Base-by-base conservation (phyloP, 2,329 filamentous ascomycete species). In the Chaetomiaceae sp. region DNA sequence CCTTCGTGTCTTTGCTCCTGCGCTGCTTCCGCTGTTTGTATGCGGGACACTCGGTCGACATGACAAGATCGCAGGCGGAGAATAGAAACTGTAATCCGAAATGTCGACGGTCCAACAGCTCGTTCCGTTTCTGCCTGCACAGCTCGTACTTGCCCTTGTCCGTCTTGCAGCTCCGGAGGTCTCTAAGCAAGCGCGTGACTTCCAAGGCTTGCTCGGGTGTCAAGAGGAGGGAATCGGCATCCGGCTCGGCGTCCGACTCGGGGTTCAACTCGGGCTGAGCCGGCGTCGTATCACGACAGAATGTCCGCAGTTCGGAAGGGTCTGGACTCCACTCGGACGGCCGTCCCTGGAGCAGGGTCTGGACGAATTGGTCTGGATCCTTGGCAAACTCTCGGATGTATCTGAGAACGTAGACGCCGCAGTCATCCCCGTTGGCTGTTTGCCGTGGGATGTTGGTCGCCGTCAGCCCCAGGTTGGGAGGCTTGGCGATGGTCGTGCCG, bases 11-110 rank as follows among this genome's bases (percentile, higher is more conserved):
- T 45, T n/a, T 19, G 42, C n/a, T n/a, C n/a, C n/a, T n/a, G n/a
- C n/a, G n/a, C n/a, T n/a, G 15, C n/a, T 14, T 9, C 25, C 9
- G 19, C 27, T 33, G 42, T 33, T 45, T n/a, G 17, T 45, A 45
- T 20, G 27, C 33, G 33, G 42, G 42, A 45, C 42, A 45, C 42
- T 45, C 42, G 14, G 14, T 33, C 42, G 42, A 45, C 27, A 45
- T 45, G 27, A 45, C 33, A 4, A 19, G 14, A 9, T 45, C 42
- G 42, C 25, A 45, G 25, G 25, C 15, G 15, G 42, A 31, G 42
- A 45, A 9, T 9, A 45, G 42, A 7, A 45, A 14, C 33, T 45
- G 42, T 17, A 45, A 45, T 45, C 42, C 27, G 17, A n/a, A 9
- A 31, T 45, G 27, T 12, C n/a, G n/a, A n/a, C 42, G 42, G 20